phyloP scores from a whole-genome alignment of 176 grass and related monocot species.

The Calamus simplicifolius region DNA sequence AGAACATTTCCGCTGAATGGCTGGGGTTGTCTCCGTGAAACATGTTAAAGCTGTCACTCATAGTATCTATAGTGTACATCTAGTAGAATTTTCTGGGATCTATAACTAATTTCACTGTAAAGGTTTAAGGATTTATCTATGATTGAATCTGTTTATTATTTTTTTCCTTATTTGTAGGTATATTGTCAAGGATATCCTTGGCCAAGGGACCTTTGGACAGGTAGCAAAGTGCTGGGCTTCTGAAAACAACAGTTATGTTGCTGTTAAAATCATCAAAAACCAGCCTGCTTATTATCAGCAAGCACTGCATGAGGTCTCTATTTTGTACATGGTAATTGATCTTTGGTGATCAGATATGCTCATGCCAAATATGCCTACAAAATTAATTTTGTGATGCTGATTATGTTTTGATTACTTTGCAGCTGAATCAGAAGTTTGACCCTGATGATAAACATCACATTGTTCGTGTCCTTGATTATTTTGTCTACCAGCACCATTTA shows the following conservation, averaged over 20 bases:
- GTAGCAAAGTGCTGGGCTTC: conserved; percentile 92
- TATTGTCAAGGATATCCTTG: conserved; percentile 85
- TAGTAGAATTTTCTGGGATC: too few relatives aligned
- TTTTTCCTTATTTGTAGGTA: conserved; percentile 45
- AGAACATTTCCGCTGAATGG: too few relatives aligned
- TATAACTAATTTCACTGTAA: too few relatives aligned
- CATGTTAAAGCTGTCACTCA: too few relatives aligned
- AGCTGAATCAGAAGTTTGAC: conserved; percentile 90
- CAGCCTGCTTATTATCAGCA: conserved; percentile 96
- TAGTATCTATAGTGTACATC: too few relatives aligned
- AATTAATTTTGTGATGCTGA: neutral
- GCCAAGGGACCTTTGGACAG: conserved; percentile 98
- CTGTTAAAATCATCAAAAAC: conserved; percentile 98
- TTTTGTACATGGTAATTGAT: conserved; percentile 71
- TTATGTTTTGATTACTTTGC: conserved; percentile 15
- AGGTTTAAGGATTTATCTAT: too few relatives aligned
- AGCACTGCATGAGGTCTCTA: conserved; percentile 73
- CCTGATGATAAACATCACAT: conserved; percentile 94
- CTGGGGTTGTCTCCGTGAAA: too few relatives aligned
- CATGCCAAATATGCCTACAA: neutral
- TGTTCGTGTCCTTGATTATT: conserved; percentile 94
- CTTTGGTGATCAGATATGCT: neutral
- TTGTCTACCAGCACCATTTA: conserved; percentile 78
- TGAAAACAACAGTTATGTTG: conserved; percentile 66
- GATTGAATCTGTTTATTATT: neutral